Evolutionary conservation across 2,329 filamentous ascomycete genomes (phyloP).

Genomic region (Chrysoporthe austroafricana): DNA sequence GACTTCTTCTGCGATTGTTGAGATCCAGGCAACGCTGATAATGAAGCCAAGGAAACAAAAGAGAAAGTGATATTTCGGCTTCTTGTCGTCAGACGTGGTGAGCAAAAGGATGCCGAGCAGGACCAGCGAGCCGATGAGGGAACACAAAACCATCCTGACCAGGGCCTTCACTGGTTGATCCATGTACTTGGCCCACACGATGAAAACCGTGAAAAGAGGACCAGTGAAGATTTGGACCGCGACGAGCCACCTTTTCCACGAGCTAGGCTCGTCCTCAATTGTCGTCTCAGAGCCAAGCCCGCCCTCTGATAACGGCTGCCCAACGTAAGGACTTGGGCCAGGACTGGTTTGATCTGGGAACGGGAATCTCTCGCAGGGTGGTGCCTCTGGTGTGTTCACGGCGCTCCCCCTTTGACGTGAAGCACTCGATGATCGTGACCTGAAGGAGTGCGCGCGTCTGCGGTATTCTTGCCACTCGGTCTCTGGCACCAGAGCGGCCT

Average conservation of each 20-base stretch:
- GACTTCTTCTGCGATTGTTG: slow-evolving; percentile 92
- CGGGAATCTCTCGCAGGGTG: slow-evolving; percentile 24
- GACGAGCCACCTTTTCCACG: slow-evolving; percentile 93
- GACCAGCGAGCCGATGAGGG: slow-evolving; percentile 70
- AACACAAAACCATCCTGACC: slow-evolving; percentile 61
- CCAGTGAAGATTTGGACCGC: slow-evolving; percentile 84
- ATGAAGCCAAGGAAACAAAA: slow-evolving; percentile 89
- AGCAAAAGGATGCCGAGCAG: slow-evolving; percentile 68
- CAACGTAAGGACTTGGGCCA: slow-evolving; percentile 28
- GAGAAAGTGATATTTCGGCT: slow-evolving; percentile 74
- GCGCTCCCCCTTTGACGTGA: slow-evolving; percentile 18
- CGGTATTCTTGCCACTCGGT: slow-evolving; percentile 65
- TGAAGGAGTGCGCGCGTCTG: slow-evolving; percentile 45
- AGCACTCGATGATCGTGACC: slow-evolving; percentile 28
- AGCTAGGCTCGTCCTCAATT: slow-evolving; percentile 46
- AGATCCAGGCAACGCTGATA: slow-evolving; percentile 95
- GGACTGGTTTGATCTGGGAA: slow-evolving; percentile 21
- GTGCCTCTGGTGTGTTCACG: slow-evolving; percentile 13
- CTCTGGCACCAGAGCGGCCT: slow-evolving; percentile 44
- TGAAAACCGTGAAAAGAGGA: slow-evolving; percentile 78
- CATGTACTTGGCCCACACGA: slow-evolving; percentile 72
- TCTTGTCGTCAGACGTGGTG: slow-evolving; percentile 68
- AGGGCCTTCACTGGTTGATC: slow-evolving; percentile 57
- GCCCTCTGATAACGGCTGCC: slow-evolving; percentile 13
- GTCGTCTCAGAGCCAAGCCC: slow-evolving; percentile 25